Base-by-base conservation (phyloP, 1,139 yeast species). In the Blastobotrys elegans region DNA sequence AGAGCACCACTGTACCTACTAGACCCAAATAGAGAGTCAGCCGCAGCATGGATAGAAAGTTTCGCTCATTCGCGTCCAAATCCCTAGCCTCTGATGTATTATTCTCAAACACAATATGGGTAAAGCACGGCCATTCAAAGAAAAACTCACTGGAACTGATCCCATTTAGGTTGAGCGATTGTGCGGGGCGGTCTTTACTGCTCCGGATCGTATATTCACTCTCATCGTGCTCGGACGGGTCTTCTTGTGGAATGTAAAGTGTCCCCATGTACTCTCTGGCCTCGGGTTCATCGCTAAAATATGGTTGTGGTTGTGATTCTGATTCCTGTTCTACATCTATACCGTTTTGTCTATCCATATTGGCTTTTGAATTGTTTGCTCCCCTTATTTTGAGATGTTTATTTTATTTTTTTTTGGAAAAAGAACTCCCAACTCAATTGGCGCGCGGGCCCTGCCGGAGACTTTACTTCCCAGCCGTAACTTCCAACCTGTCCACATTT, bases 51-150 rank as follows among this genome's bases (percentile, higher is more conserved):
- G 67, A 52, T 39, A 67, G 52, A 46, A 56, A 64, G 44, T 63
- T 67, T 20, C 70, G 60, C 51, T 67, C 71, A 30, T 56, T 56
- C 8, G 66, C 68, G 41, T 59, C 58, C 41, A 64, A 51, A 51
- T 67, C 71, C 22, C 71, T 55, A 4, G 70, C 69, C 50, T 67
- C 68, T 6, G 70, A 57, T 1, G 59, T 58, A 22, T 48, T 46
- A 48, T 67, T 67, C 16, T 57, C 60, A 35, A 65, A 54, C 8
- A 54, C 34, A 21, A 64, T 46, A 13, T 13, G 16, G 11, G 40
- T 21, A 6, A 26, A 18, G 2, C 20, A 37, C 4, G 36, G 36
- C 36, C 22, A 17, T 3, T 53, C 44, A 10, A 41, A 37, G 13
- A 53, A 36, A 33, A 53, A 44, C 14, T 39, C 21, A 10, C 32